These are phyloP conservation scores for Anthracocystis walkeri DNA, from an alignment of 1,284 basidiomycete species.

Conservation along the genomic window DNA sequence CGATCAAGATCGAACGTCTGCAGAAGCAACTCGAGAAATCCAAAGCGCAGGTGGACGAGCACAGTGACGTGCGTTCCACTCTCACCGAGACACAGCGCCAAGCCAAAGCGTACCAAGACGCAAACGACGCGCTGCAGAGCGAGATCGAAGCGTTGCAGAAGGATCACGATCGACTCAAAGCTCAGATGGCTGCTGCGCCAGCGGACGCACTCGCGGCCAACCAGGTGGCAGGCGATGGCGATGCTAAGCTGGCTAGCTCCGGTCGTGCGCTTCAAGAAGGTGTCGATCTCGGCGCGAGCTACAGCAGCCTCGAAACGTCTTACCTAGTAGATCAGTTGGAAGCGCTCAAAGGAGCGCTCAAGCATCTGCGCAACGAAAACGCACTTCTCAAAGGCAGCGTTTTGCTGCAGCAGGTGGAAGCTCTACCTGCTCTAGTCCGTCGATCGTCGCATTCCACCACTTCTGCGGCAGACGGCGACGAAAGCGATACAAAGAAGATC, in stretches of 20 bases:
- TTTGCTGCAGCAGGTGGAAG: conserved; percentile 82
- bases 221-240: conserved; percentile 11
- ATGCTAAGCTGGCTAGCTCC: background rate
- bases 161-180: conserved; percentile 85
- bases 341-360: conserved; percentile 86
- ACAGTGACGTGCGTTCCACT: conserved; percentile 83
- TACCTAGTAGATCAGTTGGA: conserved; percentile 77
- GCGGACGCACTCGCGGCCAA: conserved; percentile 1
- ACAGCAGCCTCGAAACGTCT: conserved; percentile 49
- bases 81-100: conserved; percentile 84
- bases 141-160: conserved; percentile 88
- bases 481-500: conserved; percentile 37
- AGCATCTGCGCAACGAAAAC: conserved; percentile 91
- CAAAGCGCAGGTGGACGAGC: conserved; percentile 84
- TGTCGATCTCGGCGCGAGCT: conserved; percentile 23
- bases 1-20: conserved; percentile 93
- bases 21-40: conserved; percentile 89
- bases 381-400: conserved; percentile 89
- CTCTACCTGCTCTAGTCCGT: conserved; percentile 72
- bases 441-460: background rate
- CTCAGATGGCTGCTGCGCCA: conserved; percentile 66
- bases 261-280: conserved; percentile 9
- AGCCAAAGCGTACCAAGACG: conserved; percentile 88
- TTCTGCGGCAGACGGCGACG: conserved; percentile 13
- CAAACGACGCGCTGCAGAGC: conserved; percentile 89